Percentiles rank a stretch among this genome's conserved stretches.
phyloP scores from a whole-genome alignment of 176 grass and related monocot species.

The Aegilops bicornis region DNA sequence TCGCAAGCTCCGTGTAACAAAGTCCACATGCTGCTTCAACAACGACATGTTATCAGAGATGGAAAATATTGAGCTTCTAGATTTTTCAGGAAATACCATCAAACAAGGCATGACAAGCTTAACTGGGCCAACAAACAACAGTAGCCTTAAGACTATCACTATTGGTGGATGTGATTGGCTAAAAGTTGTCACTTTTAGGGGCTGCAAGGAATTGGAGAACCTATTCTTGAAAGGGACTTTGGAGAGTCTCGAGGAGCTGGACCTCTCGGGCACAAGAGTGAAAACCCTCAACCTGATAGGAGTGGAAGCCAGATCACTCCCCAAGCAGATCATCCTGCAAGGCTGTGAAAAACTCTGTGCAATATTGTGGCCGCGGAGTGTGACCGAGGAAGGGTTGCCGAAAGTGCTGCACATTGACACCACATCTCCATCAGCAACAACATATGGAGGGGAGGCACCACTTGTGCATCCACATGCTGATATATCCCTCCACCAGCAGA shows the following conservation, averaged over 20 bases:
- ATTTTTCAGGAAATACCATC: neutral
- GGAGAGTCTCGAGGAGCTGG: too few relatives aligned
- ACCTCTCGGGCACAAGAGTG: neutral
- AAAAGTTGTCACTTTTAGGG: neutral
- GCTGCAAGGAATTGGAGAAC: neutral
- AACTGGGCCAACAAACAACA: neutral
- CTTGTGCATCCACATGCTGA: neutral
- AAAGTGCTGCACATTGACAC: neutral
- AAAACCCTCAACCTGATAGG: neutral
- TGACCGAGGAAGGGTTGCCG: rapidly evolving
- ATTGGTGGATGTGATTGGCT: neutral
- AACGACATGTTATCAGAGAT: too few relatives aligned
- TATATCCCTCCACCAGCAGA: neutral
- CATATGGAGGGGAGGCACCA: neutral
- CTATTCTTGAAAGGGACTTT: neutral
- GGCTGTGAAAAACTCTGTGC: neutral
- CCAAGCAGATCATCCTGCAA: neutral
- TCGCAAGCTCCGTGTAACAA: too few relatives aligned
- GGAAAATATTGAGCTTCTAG: too few relatives aligned
- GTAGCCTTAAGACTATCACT: neutral
- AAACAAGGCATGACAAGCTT: neutral
- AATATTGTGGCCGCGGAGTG: neutral
- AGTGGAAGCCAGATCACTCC: neutral
- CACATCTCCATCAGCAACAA: neutral
- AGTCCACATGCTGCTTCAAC: too few relatives aligned